Percentiles rank a stretch among this genome's conserved stretches.
Evolutionary conservation across 2,329 filamentous ascomycete genomes (phyloP).

Genomic region (Fragosphaeria purpurea): DNA sequence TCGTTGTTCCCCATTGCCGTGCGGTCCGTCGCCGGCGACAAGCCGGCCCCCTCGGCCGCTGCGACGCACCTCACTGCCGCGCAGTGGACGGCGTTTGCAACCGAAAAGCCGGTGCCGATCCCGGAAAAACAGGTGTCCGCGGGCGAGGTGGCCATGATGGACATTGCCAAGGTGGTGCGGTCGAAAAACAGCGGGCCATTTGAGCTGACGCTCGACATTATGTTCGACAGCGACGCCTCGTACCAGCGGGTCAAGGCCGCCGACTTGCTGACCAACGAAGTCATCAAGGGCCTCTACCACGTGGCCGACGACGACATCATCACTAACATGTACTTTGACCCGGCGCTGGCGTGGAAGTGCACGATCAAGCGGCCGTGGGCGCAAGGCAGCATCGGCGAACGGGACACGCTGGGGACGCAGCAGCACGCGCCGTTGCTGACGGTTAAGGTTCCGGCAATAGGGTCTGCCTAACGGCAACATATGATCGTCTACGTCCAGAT

Average conservation of each 20-base stretch:
- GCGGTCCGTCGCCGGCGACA: too few relatives aligned
- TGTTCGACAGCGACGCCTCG: background rate
- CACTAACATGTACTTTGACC: slow-evolving; percentile 25
- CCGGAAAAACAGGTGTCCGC: background rate
- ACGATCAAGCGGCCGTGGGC: slow-evolving; percentile 25
- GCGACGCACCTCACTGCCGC: slow-evolving; percentile 6
- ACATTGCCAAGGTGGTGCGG: slow-evolving; percentile 30
- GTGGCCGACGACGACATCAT: slow-evolving; percentile 19
- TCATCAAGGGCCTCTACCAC: background rate
- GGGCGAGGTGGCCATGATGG: background rate
- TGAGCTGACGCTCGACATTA: slow-evolving; percentile 24
- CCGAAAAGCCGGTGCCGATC: background rate
- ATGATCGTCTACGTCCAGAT: too few relatives aligned
- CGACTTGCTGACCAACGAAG: background rate
- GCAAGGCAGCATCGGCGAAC: slow-evolving; percentile 26
- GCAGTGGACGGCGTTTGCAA: too few relatives aligned
- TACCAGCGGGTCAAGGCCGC: slow-evolving; percentile 2
- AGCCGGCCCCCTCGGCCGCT: background rate
- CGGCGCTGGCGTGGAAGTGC: slow-evolving; percentile 27
- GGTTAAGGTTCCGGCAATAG: slow-evolving; percentile 11
- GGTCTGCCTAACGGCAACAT: too few relatives aligned
- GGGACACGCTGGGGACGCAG: slow-evolving; percentile 28
- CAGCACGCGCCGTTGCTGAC: slow-evolving; percentile 26
- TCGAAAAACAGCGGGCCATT: slow-evolving; percentile 43
- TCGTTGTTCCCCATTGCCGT: too few relatives aligned